Percentiles rank a stretch among this genome's conserved stretches.
These are phyloP conservation scores for Pseudogymnoascus sp. DNA, from an alignment of 2,329 filamentous ascomycete genomes.

Conservation along the genomic window DNA sequence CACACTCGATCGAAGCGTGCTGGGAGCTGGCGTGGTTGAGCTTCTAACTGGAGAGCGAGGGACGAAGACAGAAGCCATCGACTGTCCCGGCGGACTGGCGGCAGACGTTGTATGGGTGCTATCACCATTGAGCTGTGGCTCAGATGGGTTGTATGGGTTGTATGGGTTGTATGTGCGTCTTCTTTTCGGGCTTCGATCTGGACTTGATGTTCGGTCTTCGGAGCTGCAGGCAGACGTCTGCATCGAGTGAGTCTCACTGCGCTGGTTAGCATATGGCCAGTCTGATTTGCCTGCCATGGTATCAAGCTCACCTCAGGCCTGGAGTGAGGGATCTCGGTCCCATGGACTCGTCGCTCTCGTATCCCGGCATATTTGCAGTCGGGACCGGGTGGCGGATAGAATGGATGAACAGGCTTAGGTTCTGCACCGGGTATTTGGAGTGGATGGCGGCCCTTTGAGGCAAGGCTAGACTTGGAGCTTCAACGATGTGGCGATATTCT, in stretches of 20 bases:
- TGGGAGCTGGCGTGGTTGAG: background rate
- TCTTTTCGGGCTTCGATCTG: background rate
- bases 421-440: background rate
- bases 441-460: too few species aligned
- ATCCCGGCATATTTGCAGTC: constrained; percentile 1
- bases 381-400: background rate
- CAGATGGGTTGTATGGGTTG: background rate
- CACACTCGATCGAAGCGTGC: background rate
- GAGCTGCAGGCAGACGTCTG: background rate
- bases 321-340: background rate
- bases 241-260: background rate
- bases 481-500: background rate
- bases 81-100: background rate
- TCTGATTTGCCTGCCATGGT: background rate
- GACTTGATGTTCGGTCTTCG: background rate
- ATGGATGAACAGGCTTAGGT: background rate
- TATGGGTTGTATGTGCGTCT: background rate
- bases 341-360: background rate
- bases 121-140: background rate
- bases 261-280: background rate
- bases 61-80: background rate
- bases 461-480: constrained; percentile 5
- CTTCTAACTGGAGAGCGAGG: background rate
- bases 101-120: background rate
- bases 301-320: background rate